A percentile compares a stretch with the other conserved stretches of the same genome.
Conservation (phyloP, 2,329 filamentous ascomycete genomes). For the Fusarium verticillioides region DNA sequence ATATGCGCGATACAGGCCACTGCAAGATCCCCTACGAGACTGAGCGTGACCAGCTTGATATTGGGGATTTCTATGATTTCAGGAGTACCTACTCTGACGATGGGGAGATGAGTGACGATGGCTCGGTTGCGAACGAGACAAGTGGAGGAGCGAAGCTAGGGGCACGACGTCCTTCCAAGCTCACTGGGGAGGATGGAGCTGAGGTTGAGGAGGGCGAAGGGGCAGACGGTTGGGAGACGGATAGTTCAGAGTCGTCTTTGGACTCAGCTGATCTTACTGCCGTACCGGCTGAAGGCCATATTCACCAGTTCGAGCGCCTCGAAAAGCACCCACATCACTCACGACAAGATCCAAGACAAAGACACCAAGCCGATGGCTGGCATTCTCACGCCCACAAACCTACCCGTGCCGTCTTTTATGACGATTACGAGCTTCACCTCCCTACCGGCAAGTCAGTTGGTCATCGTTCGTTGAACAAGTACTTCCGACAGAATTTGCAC, state of each 20-base stretch:
- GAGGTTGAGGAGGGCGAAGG: constrained; percentile 65
- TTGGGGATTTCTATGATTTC: constrained; percentile 98
- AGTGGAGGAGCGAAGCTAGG: constrained; percentile 77
- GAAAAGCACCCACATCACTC: constrained; percentile 81
- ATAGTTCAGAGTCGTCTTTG: constrained; percentile 87
- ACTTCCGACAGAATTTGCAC: constrained; percentile 92
- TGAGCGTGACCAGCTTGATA: constrained; percentile 90
- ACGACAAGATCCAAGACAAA: constrained; percentile 74
- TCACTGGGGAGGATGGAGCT: constrained; percentile 62
- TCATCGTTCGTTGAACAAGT: constrained; percentile 86
- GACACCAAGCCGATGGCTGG: constrained; percentile 80
- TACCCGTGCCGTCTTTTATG: constrained; percentile 81
- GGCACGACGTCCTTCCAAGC: constrained; percentile 64
- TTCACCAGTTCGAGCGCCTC: constrained; percentile 77
- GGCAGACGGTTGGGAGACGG: constrained; percentile 93
- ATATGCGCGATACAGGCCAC: constrained; percentile 97
- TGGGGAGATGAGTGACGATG: constrained; percentile 70
- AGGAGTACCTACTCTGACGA: constrained; percentile 92
- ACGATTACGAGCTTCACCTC: constrained; percentile 93
- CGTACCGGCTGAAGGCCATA: constrained; percentile 78
- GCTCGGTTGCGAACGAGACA: constrained; percentile 53
- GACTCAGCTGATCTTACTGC: constrained; percentile 86
- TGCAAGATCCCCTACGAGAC: constrained; percentile 95
- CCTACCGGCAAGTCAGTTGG: constrained; percentile 90
- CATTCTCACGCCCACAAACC: constrained; percentile 85